These are phyloP conservation scores for Ilyonectria mors-panacis DNA, from an alignment of 2,329 filamentous ascomycete species.

Conservation along the genomic window DNA sequence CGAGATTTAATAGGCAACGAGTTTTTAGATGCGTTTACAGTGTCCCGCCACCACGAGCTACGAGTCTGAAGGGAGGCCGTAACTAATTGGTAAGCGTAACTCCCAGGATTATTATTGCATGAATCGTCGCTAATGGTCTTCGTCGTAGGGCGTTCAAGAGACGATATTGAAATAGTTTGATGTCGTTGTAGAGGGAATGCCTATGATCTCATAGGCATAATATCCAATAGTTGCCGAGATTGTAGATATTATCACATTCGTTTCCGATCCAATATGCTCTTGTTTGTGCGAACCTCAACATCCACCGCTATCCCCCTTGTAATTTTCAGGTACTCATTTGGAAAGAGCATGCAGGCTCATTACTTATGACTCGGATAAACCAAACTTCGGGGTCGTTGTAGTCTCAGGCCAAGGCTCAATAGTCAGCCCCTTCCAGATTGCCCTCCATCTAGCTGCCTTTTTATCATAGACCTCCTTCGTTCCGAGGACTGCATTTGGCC, in stretches of 20 bases:
- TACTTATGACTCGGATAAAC: too few species aligned
- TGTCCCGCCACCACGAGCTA: slow-evolving; percentile 76
- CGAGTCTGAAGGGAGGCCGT: slow-evolving; percentile 83
- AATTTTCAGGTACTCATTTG: too few species aligned
- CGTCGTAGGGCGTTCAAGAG: slow-evolving; percentile 21
- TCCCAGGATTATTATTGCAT: neutral
- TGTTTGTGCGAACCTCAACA: too few species aligned
- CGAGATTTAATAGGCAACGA: slow-evolving; percentile 80
- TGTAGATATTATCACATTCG: too few species aligned
- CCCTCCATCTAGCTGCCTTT: slow-evolving; percentile 51
- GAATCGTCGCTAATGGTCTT: neutral
- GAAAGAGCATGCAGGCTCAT: too few species aligned
- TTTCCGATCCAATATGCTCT: too few species aligned
- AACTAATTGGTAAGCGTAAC: slow-evolving; percentile 77
- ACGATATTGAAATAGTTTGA: slow-evolving; percentile 20
- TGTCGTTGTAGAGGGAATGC: neutral
- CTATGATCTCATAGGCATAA: neutral
- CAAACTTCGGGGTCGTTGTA: neutral
- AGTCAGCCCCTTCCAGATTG: slow-evolving; percentile 48
- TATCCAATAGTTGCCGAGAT: too few species aligned
- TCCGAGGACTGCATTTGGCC: slow-evolving; percentile 51
- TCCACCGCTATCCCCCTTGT: too few species aligned
- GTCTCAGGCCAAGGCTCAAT: slow-evolving; percentile 15
- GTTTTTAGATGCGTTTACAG: slow-evolving; percentile 82
- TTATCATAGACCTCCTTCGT: slow-evolving; percentile 47